A percentile compares a stretch with the other conserved stretches of the same genome.
Evolutionary conservation across 805 yeast genomes (phyloP).

Genomic region (Vanderwaltozyma polyspora): DNA sequence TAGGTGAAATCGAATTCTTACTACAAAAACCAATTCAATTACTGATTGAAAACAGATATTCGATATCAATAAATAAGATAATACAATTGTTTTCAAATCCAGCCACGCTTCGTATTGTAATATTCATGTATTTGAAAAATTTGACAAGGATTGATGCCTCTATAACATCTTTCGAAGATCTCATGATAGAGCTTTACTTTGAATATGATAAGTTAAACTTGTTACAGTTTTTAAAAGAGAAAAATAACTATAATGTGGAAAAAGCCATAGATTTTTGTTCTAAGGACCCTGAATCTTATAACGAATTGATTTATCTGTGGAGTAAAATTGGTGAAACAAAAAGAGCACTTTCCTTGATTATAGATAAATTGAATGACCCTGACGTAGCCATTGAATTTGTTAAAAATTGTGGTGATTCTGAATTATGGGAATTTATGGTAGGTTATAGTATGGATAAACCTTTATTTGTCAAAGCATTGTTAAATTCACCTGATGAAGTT

Average conservation of each 20-base stretch:
- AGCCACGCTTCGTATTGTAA: constrained; percentile 35
- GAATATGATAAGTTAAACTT: constrained; percentile 44
- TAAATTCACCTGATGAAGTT: constrained; percentile 55
- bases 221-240: constrained; percentile 47
- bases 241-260: constrained; percentile 56
- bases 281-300: constrained; percentile 33
- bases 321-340: constrained; percentile 74
- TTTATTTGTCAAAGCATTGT: constrained; percentile 59
- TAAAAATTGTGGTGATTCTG: constrained; percentile 51
- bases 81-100: constrained; percentile 35
- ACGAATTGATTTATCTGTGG: constrained; percentile 71
- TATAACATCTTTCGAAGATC: constrained; percentile 51
- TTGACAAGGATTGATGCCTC: constrained; percentile 47
- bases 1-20: constrained; percentile 30
- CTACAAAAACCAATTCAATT: constrained; percentile 39
- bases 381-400: constrained; percentile 74
- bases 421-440: constrained; percentile 71
- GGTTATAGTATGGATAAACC: constrained; percentile 64
- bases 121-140: constrained; percentile 54
- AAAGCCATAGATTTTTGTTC: constrained; percentile 55
- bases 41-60: constrained; percentile 54
- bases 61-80: constrained; percentile 44
- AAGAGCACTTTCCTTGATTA: constrained; percentile 65
- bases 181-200: constrained; percentile 54
- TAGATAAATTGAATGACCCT: constrained; percentile 70